A percentile compares a stretch with the other conserved stretches of the same genome.
These are phyloP conservation scores for Schizophyllum amplum DNA, from an alignment of 1,284 basidiomycete species.

Conservation along the genomic window DNA sequence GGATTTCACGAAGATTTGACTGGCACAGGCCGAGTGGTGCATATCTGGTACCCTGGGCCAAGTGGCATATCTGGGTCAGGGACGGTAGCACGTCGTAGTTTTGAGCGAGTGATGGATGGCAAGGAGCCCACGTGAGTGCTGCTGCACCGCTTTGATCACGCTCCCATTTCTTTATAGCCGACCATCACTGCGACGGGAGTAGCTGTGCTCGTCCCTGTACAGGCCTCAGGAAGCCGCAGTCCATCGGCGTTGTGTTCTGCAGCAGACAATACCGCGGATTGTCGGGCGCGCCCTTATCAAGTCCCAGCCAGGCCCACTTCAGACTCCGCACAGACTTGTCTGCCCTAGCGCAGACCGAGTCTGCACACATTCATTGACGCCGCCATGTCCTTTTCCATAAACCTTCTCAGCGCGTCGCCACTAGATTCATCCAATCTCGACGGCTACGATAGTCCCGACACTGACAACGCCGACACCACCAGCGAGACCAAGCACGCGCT, in stretches of 20 bases:
- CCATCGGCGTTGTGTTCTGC: not conserved
- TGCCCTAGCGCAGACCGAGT: not conserved
- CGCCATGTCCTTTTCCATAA: not conserved
- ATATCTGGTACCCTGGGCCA: too few relatives aligned
- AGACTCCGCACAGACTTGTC: not conserved
- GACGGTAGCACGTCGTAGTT: too few relatives aligned
- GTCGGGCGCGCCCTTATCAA: not conserved
- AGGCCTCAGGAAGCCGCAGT: not conserved
- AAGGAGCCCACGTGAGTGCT: too few relatives aligned
- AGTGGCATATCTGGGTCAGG: too few relatives aligned
- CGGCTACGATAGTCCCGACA: slow-evolving; percentile 4
- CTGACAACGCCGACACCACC: too few relatives aligned
- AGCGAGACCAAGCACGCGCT: not conserved
- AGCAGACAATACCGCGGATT: not conserved
- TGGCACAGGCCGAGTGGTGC: too few relatives aligned
- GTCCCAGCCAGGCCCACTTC: not conserved
- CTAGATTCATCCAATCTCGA: not conserved
- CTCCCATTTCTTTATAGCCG: not conserved
- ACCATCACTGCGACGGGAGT: not conserved
- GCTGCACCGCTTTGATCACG: not conserved
- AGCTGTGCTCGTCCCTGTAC: not conserved
- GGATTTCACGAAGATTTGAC: too few relatives aligned
- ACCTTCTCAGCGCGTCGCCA: not conserved
- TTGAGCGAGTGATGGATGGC: too few relatives aligned
- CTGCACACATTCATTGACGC: not conserved